These are phyloP conservation scores for Bonnemaisonia californica DNA, from an alignment of 31 red algal genomes.

Conservation along the genomic window DNA sequence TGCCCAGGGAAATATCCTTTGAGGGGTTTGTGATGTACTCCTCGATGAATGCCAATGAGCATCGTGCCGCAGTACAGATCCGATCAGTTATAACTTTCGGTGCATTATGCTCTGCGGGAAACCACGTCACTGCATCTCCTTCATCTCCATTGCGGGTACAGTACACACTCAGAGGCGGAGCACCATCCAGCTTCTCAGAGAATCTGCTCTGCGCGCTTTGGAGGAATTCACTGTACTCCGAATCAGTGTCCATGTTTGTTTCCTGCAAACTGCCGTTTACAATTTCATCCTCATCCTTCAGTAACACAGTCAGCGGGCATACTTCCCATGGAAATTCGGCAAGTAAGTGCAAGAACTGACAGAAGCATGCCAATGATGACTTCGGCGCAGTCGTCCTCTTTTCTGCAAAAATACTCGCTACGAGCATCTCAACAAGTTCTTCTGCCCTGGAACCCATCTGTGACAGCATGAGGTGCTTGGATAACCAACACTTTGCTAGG, in stretches of 20 bases:
- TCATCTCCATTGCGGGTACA: slow-evolving; percentile 23
- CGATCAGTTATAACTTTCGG: slow-evolving; percentile 24
- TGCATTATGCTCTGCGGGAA: slow-evolving; percentile 17
- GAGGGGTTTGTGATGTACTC: not conserved
- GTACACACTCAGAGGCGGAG: slow-evolving; percentile 26
- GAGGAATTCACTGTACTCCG: not conserved
- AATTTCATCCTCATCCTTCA: slow-evolving; percentile 13
- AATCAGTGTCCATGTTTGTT: not conserved
- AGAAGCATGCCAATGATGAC: slow-evolving; percentile 51
- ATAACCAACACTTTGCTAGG: slow-evolving; percentile 50
- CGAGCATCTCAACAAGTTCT: slow-evolving; percentile 51
- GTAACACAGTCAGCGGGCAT: slow-evolving; percentile 35
- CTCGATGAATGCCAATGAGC: slow-evolving; percentile 38
- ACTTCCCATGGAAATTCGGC: slow-evolving; percentile 72
- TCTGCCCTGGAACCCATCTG: slow-evolving; percentile 48
- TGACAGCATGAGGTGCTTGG: slow-evolving; percentile 43
- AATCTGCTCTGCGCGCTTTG: not conserved
- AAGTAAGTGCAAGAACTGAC: slow-evolving; percentile 56
- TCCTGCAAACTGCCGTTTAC: not conserved
- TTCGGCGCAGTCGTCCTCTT: not conserved
- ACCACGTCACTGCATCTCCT: slow-evolving; percentile 35
- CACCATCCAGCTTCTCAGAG: not conserved
- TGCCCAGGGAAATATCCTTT: not conserved
- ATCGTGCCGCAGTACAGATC: slow-evolving; percentile 32
- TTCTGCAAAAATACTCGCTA: slow-evolving; percentile 34